Evolutionary conservation across 805 yeast genomes (phyloP).

Genomic region (Cyberlindnera galapagoensis): DNA sequence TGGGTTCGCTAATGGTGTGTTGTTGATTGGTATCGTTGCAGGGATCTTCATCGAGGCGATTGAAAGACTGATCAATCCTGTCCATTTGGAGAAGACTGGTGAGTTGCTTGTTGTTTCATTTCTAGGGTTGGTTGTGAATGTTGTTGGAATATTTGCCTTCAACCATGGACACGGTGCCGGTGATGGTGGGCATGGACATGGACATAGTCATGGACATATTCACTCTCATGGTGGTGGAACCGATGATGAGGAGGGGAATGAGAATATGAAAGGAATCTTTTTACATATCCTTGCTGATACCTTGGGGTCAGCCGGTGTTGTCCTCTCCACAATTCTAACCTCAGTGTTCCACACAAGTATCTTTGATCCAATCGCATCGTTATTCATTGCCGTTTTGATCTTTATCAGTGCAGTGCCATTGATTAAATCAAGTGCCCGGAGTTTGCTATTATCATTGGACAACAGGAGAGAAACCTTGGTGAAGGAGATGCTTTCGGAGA

Average conservation of each 20-base stretch:
- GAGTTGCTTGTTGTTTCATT: slow-evolving; percentile 82
- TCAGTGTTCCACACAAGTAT: slow-evolving; percentile 60
- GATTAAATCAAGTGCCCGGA: slow-evolving; percentile 70
- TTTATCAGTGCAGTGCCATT: slow-evolving; percentile 80
- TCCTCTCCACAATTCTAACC: slow-evolving; percentile 78
- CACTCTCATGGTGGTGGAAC: slow-evolving; percentile 28
- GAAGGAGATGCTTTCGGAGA: slow-evolving; percentile 59
- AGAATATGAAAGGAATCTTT: slow-evolving; percentile 90
- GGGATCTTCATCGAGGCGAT: slow-evolving; percentile 85
- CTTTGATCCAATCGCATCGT: slow-evolving; percentile 89
- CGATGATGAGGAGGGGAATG: slow-evolving; percentile 32
- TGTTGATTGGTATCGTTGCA: slow-evolving; percentile 80
- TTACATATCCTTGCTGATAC: slow-evolving; percentile 94
- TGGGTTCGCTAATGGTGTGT: slow-evolving; percentile 91
- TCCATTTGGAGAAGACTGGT: slow-evolving; percentile 67
- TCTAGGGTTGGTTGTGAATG: slow-evolving; percentile 79
- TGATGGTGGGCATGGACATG: slow-evolving; percentile 30
- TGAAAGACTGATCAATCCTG: slow-evolving; percentile 75
- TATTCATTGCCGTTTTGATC: slow-evolving; percentile 77
- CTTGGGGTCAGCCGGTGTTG: slow-evolving; percentile 94
- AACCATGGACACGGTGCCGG: slow-evolving; percentile 67
- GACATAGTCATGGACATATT: slow-evolving; percentile 40
- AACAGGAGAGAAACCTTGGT: slow-evolving; percentile 54
- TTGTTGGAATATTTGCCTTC: slow-evolving; percentile 92
- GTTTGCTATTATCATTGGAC: slow-evolving; percentile 58